These are phyloP conservation scores for Suzukiozyma palmioleophila DNA, from an alignment of 1,139 yeast genomes.

Conservation along the genomic window DNA sequence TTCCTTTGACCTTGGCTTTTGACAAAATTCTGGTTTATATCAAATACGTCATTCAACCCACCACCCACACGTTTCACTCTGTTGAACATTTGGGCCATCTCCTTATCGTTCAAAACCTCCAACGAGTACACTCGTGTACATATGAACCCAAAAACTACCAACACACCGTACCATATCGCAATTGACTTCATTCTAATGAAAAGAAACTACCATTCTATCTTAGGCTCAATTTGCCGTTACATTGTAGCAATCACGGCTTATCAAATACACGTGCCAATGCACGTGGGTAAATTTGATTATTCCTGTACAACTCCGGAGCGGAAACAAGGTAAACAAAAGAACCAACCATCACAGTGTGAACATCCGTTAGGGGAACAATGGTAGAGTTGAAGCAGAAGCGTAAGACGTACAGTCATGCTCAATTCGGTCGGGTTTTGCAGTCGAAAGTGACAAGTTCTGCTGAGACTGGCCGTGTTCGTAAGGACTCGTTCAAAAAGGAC, in stretches of 20 bases:
- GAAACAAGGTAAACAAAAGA: too few relatives aligned
- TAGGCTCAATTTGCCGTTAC: too few relatives aligned
- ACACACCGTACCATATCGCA: background rate
- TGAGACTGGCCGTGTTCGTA: slow-evolving; percentile 1
- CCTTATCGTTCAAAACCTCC: slow-evolving; percentile 11
- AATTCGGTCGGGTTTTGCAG: slow-evolving; percentile 13
- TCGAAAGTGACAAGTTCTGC: slow-evolving; percentile 7
- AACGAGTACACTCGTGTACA: slow-evolving; percentile 3
- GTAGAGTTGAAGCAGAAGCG: slow-evolving; percentile 7
- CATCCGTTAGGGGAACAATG: background rate
- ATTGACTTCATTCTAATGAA: background rate
- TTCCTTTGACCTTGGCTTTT: background rate
- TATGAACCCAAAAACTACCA: background rate
- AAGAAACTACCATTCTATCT: background rate
- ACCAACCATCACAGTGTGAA: too few relatives aligned
- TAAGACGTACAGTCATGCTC: slow-evolving; percentile 18
- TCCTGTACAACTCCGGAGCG: too few relatives aligned
- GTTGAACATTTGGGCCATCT: slow-evolving; percentile 18
- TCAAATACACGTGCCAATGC: too few relatives aligned
- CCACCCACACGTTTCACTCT: slow-evolving; percentile 20
- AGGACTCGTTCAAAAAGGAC: slow-evolving; percentile 26
- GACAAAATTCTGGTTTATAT: slow-evolving; percentile 11
- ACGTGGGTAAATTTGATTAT: too few relatives aligned
- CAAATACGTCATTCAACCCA: slow-evolving; percentile 25
- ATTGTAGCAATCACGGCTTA: too few relatives aligned